Evolutionary conservation across 1,284 basidiomycete species (phyloP).

Genomic region (Vanrija pseudolonga): DNA sequence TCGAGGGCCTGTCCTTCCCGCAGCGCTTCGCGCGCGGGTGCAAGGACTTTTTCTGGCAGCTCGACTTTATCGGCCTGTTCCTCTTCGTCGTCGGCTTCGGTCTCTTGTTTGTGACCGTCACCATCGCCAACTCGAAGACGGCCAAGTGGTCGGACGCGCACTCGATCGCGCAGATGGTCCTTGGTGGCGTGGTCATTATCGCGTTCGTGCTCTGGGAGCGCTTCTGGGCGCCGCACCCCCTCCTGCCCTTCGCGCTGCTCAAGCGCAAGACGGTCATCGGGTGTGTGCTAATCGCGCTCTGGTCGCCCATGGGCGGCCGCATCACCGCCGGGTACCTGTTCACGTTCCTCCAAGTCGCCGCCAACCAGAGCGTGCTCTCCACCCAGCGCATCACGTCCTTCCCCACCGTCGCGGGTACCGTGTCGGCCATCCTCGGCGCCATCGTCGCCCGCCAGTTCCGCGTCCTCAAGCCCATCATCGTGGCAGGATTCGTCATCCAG

Average conservation of each 20-base stretch:
- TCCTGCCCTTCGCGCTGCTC: conserved; percentile 48
- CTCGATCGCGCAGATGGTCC: conserved; percentile 46
- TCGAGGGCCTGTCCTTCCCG: conserved; percentile 10
- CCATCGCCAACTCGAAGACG: conserved; percentile 38
- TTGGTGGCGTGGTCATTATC: conserved; percentile 44
- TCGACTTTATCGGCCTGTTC: conserved; percentile 49
- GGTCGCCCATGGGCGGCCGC: conserved; percentile 22
- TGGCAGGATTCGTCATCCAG: conserved; percentile 33
- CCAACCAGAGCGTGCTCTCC: conserved; percentile 38
- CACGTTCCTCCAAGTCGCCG: conserved; percentile 40
- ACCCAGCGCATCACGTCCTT: conserved; percentile 50
- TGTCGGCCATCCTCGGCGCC: conserved; percentile 45
- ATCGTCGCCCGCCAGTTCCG: conserved; percentile 42
- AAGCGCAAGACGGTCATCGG: conserved; percentile 45
- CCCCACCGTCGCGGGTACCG: conserved; percentile 46
- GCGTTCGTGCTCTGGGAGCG: conserved; percentile 48
- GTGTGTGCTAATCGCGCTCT: conserved; percentile 38
- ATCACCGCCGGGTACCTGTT: conserved; percentile 39
- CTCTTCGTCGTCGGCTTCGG: conserved; percentile 26
- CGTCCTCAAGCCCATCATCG: conserved; percentile 48
- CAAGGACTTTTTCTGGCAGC: conserved; percentile 48
- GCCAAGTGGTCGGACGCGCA: conserved; percentile 35
- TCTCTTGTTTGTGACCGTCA: conserved; percentile 45
- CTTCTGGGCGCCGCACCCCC: conserved; percentile 40
- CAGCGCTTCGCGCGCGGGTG: conserved; percentile 3